Percentiles rank a stretch among this genome's conserved stretches.
phyloP scores from a whole-genome alignment of 2,329 filamentous ascomycete genomes.

The Fusarium euwallaceae region DNA sequence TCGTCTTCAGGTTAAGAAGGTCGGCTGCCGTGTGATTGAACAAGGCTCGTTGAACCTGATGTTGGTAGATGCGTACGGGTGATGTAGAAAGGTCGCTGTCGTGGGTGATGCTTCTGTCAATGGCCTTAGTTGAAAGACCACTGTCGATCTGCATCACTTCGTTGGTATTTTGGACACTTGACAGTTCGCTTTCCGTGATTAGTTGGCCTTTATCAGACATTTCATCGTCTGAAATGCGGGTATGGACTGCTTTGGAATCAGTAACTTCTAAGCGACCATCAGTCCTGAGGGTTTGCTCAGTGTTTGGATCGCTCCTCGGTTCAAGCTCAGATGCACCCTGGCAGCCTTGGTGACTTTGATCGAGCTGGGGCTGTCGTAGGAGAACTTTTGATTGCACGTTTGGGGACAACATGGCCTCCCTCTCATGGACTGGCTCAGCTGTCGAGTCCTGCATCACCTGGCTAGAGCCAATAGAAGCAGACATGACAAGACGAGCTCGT shows the following conservation, averaged over 20 bases:
- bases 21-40: constrained; percentile 7
- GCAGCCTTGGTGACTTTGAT: not conserved
- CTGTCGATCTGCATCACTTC: constrained; percentile 10
- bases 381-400: not conserved
- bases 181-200: not conserved
- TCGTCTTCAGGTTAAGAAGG: constrained; percentile 9
- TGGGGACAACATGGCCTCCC: not conserved
- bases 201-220: constrained; percentile 3
- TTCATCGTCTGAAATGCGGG: not conserved
- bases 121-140: not conserved
- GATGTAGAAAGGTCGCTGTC: not conserved
- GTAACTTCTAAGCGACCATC: not conserved
- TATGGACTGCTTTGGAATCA: not conserved
- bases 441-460: not conserved
- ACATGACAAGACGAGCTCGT: not conserved
- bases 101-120: not conserved
- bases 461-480: not conserved
- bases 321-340: not conserved
- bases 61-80: not conserved
- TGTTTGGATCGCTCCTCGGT: not conserved
- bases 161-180: not conserved
- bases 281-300: not conserved
- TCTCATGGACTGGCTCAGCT: not conserved
- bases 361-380: not conserved
- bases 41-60: constrained; percentile 1